Base-by-base conservation (phyloP, 73 alveolate species). In the Paramecium tetraurelia region DNA sequence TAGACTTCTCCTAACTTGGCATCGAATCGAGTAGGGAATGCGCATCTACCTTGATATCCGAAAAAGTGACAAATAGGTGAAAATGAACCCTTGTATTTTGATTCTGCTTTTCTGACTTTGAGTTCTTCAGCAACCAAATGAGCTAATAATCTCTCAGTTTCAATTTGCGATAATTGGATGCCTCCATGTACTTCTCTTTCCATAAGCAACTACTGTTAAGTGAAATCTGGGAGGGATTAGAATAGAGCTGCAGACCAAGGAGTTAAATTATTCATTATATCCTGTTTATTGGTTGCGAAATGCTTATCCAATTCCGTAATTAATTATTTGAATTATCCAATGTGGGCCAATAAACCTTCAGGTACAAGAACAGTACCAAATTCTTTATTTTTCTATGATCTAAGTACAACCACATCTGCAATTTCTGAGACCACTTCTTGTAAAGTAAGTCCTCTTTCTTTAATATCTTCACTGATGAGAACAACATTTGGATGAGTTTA, bases 31-130 rank as follows among this genome's bases (percentile, higher is more conserved):
- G 98, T 72, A 38, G 99, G 99, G 76, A 95, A 94, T 16, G 99
- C 97, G 92, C 99, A 92, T 87, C 99, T 93, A 29, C 99, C 99
- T 95, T 98, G 97, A 94, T 98, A 98, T 21, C 99, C 99, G 89
- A 98, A 97, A 97, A 96, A 98, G 94, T 98, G 99, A 93, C 98
- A 93, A 40, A 98, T 99, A 38, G 99, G 99, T 43, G 98, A 96
- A 93, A 98, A 98, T 41, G 98, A 92, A 35, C 97, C 99, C 44
- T 95, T 95, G 92, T 92, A 95, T 58, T 97, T 98, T 2, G 84
- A 63, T 84, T 95, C 86, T 85, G 92, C 93, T 95, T 95, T 96
- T 89, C 99, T 80, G 63, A 72, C 72, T n/a, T 76, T 94, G 59
- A 95, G 96, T 86, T 92, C 98, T 27, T 89, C 80, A 21, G 95